Evolutionary conservation across 352 stramenopile genomes (phyloP).

Genomic region (Pythium aquatile): DNA sequence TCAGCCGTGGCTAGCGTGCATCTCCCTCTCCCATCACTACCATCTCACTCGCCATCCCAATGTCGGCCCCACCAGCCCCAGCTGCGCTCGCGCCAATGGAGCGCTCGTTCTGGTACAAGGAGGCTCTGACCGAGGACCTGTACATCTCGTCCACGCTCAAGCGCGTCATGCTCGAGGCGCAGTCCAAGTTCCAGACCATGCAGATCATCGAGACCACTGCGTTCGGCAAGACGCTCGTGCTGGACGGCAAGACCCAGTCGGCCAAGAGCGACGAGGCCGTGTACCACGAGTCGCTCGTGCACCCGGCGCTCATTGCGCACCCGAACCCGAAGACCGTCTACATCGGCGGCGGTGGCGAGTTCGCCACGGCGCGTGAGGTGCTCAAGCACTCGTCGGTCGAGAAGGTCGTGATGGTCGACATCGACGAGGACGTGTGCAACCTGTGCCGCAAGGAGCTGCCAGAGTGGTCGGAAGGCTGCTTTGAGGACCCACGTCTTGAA

Average conservation of each 20-base stretch:
- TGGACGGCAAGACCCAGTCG: slow-evolving; percentile 95
- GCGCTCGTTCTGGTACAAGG: slow-evolving; percentile 82
- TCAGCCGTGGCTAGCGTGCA: slow-evolving; percentile 1
- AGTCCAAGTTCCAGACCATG: slow-evolving; percentile 92
- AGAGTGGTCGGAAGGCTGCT: slow-evolving; percentile 90
- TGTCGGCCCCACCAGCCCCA: slow-evolving; percentile 24
- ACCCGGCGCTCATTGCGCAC: slow-evolving; percentile 90
- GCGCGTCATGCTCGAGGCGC: slow-evolving; percentile 79
- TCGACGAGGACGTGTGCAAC: slow-evolving; percentile 93
- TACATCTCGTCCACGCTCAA: slow-evolving; percentile 89
- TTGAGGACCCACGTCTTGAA: slow-evolving; percentile 90
- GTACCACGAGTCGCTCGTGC: slow-evolving; percentile 95
- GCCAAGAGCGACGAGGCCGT: slow-evolving; percentile 92
- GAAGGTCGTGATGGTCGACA: slow-evolving; percentile 95
- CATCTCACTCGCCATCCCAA: slow-evolving; percentile 2
- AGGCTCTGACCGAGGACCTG: slow-evolving; percentile 89
- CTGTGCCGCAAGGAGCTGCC: slow-evolving; percentile 92
- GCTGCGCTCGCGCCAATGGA: slow-evolving; percentile 49
- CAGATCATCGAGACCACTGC: slow-evolving; percentile 92
- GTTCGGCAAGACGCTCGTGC: slow-evolving; percentile 94
- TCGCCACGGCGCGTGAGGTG: slow-evolving; percentile 92
- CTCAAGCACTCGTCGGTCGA: slow-evolving; percentile 92
- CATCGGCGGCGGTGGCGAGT: slow-evolving; percentile 92
- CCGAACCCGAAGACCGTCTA: slow-evolving; percentile 88
- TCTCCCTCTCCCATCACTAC: slow-evolving; percentile 5